Evolutionary conservation across 202 grass and related monocot genomes (phyloP).

Genomic region (Carex arenaria): DNA sequence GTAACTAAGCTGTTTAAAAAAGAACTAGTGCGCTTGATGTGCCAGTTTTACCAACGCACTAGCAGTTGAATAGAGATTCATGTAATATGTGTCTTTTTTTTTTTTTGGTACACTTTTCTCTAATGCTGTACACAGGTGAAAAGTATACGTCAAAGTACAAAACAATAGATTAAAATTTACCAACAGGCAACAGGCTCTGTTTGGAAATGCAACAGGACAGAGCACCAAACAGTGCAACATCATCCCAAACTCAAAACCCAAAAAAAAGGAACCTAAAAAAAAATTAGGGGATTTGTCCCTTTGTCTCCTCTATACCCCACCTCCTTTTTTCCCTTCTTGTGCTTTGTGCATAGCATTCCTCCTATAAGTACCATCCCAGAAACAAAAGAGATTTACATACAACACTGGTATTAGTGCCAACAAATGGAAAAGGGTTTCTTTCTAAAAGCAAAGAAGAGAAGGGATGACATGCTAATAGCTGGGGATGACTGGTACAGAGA

Average conservation of each 20-base stretch:
- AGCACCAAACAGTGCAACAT: constrained; percentile 9
- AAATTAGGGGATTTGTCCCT: constrained; percentile 16
- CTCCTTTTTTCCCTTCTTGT: constrained; percentile 31
- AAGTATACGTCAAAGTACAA: constrained; percentile 22
- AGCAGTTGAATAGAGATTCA: background rate
- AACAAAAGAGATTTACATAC: background rate
- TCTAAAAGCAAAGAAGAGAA: constrained; percentile 26
- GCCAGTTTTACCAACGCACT: background rate
- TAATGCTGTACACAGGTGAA: constrained; percentile 27
- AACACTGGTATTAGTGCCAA: constrained; percentile 13
- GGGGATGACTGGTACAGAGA: constrained; percentile 27
- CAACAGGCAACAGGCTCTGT: background rate
- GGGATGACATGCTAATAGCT: constrained; percentile 13
- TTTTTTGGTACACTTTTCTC: background rate
- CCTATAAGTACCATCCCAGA: constrained; percentile 40
- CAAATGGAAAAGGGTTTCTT: constrained; percentile 41
- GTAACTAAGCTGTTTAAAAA: background rate
- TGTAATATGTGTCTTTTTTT: background rate
- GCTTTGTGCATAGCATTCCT: constrained; percentile 46
- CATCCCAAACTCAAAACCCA: constrained; percentile 15
- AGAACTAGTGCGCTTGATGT: background rate
- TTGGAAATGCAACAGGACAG: constrained; percentile 15
- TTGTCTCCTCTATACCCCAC: constrained; percentile 33
- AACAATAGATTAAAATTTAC: constrained; percentile 6
- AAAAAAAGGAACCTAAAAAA: constrained; percentile 19